Conservation (phyloP, 2,329 filamentous ascomycete species). For the Seiridium unicorne region DNA sequence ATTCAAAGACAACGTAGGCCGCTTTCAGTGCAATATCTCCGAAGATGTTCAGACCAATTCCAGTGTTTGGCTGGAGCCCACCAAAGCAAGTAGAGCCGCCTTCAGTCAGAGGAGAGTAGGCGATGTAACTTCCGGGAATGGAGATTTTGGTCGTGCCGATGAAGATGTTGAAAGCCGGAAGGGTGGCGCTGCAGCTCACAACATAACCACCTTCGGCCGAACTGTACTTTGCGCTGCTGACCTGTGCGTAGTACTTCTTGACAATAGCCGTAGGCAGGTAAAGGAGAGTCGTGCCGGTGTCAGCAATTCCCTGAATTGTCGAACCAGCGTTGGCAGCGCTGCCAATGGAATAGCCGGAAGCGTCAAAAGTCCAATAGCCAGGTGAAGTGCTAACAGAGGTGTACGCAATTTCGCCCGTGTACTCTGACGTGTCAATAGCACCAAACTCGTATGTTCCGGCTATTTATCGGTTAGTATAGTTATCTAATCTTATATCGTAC, state of each 20-base stretch:
- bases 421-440: slow-evolving; percentile 54
- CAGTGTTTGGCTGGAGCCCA: slow-evolving; percentile 8
- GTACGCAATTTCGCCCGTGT: slow-evolving; percentile 58
- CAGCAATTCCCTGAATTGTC: slow-evolving; percentile 36
- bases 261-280: slow-evolving; percentile 51
- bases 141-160: slow-evolving; percentile 16
- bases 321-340: slow-evolving; percentile 8
- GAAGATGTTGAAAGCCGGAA: slow-evolving; percentile 38
- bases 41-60: slow-evolving; percentile 11
- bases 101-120: not conserved
- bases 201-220: slow-evolving; percentile 49
- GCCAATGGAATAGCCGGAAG: slow-evolving; percentile 54
- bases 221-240: slow-evolving; percentile 45
- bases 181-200: slow-evolving; percentile 49
- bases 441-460: slow-evolving; percentile 35
- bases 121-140: slow-evolving; percentile 3
- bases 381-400: slow-evolving; percentile 50
- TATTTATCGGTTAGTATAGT: not conserved
- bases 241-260: slow-evolving; percentile 55
- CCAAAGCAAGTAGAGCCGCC: slow-evolving; percentile 5
- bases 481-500: not conserved
- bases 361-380: slow-evolving; percentile 64
- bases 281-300: slow-evolving; percentile 66
- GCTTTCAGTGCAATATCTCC: slow-evolving; percentile 12
- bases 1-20: slow-evolving; percentile 12